Evolutionary conservation across 805 yeast species (phyloP).

Genomic region (Kuraishia capsulata): DNA sequence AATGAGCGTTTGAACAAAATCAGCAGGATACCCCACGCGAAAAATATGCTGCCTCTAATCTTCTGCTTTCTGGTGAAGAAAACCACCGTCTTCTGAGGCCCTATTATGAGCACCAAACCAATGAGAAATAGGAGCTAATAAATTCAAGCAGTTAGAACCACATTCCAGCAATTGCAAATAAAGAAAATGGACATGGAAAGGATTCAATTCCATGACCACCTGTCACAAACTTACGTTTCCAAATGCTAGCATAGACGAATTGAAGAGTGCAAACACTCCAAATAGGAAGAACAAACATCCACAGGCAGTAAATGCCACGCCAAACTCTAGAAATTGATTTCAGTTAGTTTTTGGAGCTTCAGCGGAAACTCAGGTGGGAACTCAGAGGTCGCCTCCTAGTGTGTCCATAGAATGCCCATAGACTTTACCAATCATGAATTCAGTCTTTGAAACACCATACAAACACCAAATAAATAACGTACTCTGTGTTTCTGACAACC

Average conservation of each 20-base stretch:
- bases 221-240: slow-evolving; percentile 60
- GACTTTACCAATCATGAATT: too few relatives aligned
- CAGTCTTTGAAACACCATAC: too few relatives aligned
- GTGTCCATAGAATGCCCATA: too few relatives aligned
- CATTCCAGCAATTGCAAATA: background rate
- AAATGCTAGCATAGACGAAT: slow-evolving; percentile 78
- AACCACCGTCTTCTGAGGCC: slow-evolving; percentile 70
- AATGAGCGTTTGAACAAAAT: slow-evolving; percentile 73
- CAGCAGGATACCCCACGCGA: slow-evolving; percentile 63
- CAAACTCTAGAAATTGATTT: slow-evolving; percentile 48
- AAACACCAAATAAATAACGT: too few relatives aligned
- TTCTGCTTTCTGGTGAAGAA: slow-evolving; percentile 86
- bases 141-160: background rate
- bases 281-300: slow-evolving; percentile 71
- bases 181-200: background rate
- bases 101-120: slow-evolving; percentile 84
- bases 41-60: slow-evolving; percentile 78
- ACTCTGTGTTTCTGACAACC: slow-evolving; percentile 76
- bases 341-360: slow-evolving; percentile 1
- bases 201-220: too few relatives aligned
- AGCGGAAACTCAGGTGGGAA: too few relatives aligned
- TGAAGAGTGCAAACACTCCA: slow-evolving; percentile 82
- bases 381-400: too few relatives aligned
- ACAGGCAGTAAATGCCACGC: slow-evolving; percentile 86
- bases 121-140: slow-evolving; percentile 48